Evolutionary conservation across 768 basidiomycete species (phyloP).

Genomic region (Suillus placidus): DNA sequence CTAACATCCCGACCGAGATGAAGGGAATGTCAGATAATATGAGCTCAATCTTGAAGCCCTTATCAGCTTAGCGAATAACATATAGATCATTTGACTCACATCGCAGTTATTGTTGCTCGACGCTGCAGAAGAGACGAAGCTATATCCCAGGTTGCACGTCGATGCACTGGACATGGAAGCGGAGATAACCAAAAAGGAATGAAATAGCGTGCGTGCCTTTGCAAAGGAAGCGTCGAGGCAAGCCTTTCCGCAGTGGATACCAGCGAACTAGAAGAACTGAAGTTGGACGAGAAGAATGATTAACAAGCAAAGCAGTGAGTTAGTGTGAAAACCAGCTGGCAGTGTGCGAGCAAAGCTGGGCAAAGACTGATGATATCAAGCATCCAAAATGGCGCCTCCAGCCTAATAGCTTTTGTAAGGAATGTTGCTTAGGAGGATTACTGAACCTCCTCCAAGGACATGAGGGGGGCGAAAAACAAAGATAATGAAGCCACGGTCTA

Average conservation of each 20-base stretch:
- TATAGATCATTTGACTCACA: slow-evolving; percentile 37
- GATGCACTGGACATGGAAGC: slow-evolving; percentile 22
- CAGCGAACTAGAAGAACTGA: neutral
- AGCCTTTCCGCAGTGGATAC: slow-evolving; percentile 11
- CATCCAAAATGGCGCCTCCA: slow-evolving; percentile 5
- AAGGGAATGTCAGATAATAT: slow-evolving; percentile 68
- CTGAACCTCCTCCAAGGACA: neutral
- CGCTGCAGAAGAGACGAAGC: slow-evolving; percentile 33
- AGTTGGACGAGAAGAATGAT: neutral
- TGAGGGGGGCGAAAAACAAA: slow-evolving; percentile 1
- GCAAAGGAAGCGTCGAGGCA: slow-evolving; percentile 7
- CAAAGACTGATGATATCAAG: slow-evolving; percentile 13
- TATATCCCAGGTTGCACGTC: slow-evolving; percentile 25
- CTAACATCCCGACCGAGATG: slow-evolving; percentile 65
- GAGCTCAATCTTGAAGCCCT: slow-evolving; percentile 47
- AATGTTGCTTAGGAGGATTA: neutral
- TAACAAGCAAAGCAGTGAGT: slow-evolving; percentile 7
- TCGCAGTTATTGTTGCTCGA: slow-evolving; percentile 45
- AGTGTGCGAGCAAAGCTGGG: slow-evolving; percentile 14
- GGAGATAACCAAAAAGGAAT: slow-evolving; percentile 18
- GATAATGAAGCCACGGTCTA: neutral
- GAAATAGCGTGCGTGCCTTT: slow-evolving; percentile 18
- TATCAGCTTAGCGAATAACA: neutral
- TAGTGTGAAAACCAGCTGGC: slow-evolving; percentile 16
- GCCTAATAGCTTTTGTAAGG: neutral